Evolutionary conservation across 345 rosid genomes (phyloP), one percentile per base, ranked within the genome.

Genomic region (Aurinia saxatilis): DNA sequence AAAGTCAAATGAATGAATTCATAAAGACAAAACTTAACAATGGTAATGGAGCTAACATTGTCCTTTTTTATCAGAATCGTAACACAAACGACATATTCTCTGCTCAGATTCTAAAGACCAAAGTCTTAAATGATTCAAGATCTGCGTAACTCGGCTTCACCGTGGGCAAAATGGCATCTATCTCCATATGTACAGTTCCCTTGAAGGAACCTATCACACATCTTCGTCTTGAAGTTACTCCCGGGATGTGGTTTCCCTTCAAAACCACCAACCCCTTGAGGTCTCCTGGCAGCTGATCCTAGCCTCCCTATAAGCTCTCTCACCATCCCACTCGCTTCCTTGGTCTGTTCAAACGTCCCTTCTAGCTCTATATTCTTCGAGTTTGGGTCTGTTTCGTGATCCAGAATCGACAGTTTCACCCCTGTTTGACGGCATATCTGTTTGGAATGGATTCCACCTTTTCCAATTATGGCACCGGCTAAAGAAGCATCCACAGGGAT

Each of bases 161-260:
- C 98, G 23, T 91, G 96, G 0, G 98, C 98, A 60, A 91, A 91
- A 75, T 91, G 95, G 72, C 98, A 86, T 62, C 91, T 73, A 15
- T 86, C 90, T 6, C 96, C 98, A n/a, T 78, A 86, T 14, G 91
- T 84, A 68, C 96, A 91, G 16, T 81, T 73, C 31, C 98, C 98
- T 73, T 84, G 80, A 6, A 76, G 12, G 57, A 83, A 91, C 57
- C 78, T 91, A 12, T 82, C 98, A 16, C 98, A 91, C 0, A 91
- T 59, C 75, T 84, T 89, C 0, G 96, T 91, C 86, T 86, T 91
- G 76, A 76, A 91, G 72, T 78, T 86, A 81, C 70, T 75, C 58
- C 80, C 75, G 0, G 74, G 77, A 61, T 74, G 68, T 29, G 70
- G 77, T 37, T 77, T 75, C 8, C 75, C 77, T 18, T 84, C 85